Base-by-base conservation (phyloP, 2,329 filamentous ascomycete genomes). In the Aspergillus neotritici region DNA sequence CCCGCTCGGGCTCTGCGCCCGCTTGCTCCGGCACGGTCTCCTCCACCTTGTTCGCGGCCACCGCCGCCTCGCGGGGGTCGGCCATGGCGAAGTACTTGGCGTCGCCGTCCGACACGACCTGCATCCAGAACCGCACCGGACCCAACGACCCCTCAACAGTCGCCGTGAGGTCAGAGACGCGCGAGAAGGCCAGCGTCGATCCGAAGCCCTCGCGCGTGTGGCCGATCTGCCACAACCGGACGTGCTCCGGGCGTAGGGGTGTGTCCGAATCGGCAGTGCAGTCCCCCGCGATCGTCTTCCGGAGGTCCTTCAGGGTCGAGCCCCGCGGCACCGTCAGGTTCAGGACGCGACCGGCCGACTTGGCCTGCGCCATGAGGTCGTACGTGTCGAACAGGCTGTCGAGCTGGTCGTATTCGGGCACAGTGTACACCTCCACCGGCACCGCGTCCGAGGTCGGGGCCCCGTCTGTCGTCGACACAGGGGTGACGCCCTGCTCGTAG, bases 301-400 rank as follows among this genome's bases (percentile, higher is more conserved):
- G 64, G 7, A 70, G 54, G 11, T 68, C 67, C 2, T 54, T 57
- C 14, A 69, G 48, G 6, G 58, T 61, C 4, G 61, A 62, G 5
- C 56, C 54, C 7, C 57, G 52, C 3, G 66, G 64, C 17, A 69
- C 40, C 8, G 48, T 63, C 47, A 69, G 50, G 13, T 66, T 63
- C 54, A 65, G 60, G 37, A 65, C 61, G 21, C 52, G 51, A 28
- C 64, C 61, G 25, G 56, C 49, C 3, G 57, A 45, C 40, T 66
- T 66, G 4, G 66, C 60, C 14, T 60, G 57, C 5, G 61, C 57
- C 66, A 70, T 69, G 45, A 71, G 55, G 53, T 68, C 64, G 46
- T 72, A 66, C n/a, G 64, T 58, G 48, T 72, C 67, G 35, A 72
- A 68, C 3, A 71, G 53, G 38, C 67, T 69, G 40, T 51, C 47